These are phyloP conservation scores for Fusarium sp. DNA, from an alignment of 2,329 filamentous ascomycete species.

Conservation along the genomic window DNA sequence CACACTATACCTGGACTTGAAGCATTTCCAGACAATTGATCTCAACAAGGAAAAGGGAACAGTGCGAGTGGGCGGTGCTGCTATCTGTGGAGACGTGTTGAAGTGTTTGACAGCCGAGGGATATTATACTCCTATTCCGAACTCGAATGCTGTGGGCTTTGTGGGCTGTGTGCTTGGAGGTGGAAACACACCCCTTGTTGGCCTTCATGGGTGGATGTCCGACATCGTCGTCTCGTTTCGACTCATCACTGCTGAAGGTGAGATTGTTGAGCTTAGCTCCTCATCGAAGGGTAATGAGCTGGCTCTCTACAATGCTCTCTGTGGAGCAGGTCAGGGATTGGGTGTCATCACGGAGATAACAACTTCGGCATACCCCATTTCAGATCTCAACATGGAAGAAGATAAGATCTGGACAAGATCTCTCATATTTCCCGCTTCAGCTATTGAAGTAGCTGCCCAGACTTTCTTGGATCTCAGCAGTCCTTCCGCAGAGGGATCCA, in stretches of 20 bases:
- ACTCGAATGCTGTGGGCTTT: constrained; percentile 50
- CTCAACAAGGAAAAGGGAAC: constrained; percentile 47
- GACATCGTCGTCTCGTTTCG: constrained; percentile 52
- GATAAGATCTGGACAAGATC: constrained; percentile 54
- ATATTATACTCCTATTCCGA: constrained; percentile 53
- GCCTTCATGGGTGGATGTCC: constrained; percentile 53
- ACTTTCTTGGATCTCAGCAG: constrained; percentile 44
- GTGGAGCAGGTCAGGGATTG: constrained; percentile 56
- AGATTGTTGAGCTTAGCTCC: constrained; percentile 30
- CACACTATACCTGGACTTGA: constrained; percentile 55
- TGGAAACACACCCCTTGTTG: constrained; percentile 48
- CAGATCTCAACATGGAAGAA: constrained; percentile 46
- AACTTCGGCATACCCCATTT: constrained; percentile 45
- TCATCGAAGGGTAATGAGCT: constrained; percentile 42
- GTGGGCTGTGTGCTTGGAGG: constrained; percentile 51
- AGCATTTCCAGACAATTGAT: constrained; percentile 49
- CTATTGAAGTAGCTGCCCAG: constrained; percentile 40
- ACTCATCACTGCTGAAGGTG: constrained; percentile 46
- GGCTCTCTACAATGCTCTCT: constrained; percentile 51
- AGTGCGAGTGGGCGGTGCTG: constrained; percentile 53
- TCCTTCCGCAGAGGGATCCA: constrained; percentile 28
- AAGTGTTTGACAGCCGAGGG: constrained; percentile 44
- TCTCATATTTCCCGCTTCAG: constrained; percentile 49
- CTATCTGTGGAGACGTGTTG: constrained; percentile 48
- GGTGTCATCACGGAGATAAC: constrained; percentile 53